Conservation (phyloP, 2,329 filamentous ascomycete species). For the Blastomyces gilchristii region DNA sequence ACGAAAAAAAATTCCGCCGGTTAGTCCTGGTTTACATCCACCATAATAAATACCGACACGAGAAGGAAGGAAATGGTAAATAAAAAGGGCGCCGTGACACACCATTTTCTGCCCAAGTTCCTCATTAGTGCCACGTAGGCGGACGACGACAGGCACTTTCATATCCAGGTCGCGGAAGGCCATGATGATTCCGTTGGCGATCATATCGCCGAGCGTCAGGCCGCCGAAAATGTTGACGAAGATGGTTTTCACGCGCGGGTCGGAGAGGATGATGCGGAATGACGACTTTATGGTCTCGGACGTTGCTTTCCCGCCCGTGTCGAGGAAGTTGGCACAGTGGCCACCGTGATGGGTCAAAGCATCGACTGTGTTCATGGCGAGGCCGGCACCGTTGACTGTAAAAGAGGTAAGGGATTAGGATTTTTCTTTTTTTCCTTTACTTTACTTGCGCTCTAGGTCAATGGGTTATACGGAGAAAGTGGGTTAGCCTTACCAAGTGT, state of each 20-base stretch:
- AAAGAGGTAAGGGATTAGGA: background rate
- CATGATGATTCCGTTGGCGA: conserved; percentile 61
- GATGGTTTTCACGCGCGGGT: conserved; percentile 60
- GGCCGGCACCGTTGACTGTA: conserved; percentile 70
- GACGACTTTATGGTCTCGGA: conserved; percentile 66
- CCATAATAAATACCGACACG: background rate
- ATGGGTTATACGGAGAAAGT: background rate
- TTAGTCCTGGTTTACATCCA: background rate
- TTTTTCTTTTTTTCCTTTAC: background rate
- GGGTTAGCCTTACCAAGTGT: conserved; percentile 45
- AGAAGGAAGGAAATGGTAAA: background rate
- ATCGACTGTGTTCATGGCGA: conserved; percentile 87
- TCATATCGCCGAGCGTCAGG: conserved; percentile 68
- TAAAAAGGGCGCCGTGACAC: conserved; percentile 16
- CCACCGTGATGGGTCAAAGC: conserved; percentile 60
- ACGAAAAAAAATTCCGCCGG: background rate
- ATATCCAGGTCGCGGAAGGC: conserved; percentile 61
- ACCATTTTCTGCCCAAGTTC: conserved; percentile 56
- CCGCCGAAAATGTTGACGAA: conserved; percentile 65
- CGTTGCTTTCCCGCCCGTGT: conserved; percentile 83
- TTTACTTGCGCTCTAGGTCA: no score
- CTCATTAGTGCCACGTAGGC: conserved; percentile 66
- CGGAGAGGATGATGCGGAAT: conserved; percentile 62
- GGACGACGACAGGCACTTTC: conserved; percentile 63
- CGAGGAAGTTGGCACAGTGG: conserved; percentile 69